These are phyloP conservation scores for Ramaria rubella DNA, from an alignment of 768 basidiomycete species.

Conservation along the genomic window DNA sequence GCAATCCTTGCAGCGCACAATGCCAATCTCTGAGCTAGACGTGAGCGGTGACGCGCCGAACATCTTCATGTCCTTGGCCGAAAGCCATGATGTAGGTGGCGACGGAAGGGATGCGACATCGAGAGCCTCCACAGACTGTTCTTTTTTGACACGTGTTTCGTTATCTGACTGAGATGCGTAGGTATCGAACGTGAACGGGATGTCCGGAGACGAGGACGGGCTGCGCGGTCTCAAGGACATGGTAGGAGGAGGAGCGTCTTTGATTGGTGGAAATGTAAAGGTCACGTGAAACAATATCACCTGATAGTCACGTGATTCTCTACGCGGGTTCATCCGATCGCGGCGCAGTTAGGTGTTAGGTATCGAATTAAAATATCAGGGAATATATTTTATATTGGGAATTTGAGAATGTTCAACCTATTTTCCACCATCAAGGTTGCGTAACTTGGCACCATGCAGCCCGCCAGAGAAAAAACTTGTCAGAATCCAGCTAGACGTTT, in stretches of 20 bases:
- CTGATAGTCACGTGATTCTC: no score
- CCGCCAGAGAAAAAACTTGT: no score
- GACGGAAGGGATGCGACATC: conserved; percentile 45
- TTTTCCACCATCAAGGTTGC: no score
- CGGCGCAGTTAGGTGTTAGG: no score
- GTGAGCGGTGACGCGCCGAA: conserved; percentile 71
- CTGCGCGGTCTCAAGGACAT: conserved; percentile 17
- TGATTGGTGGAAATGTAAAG: no score
- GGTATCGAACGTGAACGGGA: conserved; percentile 61
- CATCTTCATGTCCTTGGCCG: conserved; percentile 81
- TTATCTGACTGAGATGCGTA: conserved; percentile 22
- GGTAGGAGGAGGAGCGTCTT: not conserved
- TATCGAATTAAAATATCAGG: no score
- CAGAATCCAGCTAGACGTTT: no score
- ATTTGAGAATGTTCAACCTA: no score
- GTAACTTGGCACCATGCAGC: no score
- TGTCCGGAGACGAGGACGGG: conserved; percentile 34
- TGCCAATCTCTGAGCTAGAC: conserved; percentile 45
- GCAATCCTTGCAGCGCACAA: conserved; percentile 76
- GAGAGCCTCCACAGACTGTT: conserved; percentile 24
- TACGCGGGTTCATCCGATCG: no score
- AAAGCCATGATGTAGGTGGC: conserved; percentile 81
- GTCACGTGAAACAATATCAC: no score
- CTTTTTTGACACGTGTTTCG: not conserved
- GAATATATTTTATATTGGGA: no score